Evolutionary conservation across 1,284 basidiomycete genomes (phyloP), one percentile per base, ranked within the genome.

Genomic region (Cryptococcus sp.): DNA sequence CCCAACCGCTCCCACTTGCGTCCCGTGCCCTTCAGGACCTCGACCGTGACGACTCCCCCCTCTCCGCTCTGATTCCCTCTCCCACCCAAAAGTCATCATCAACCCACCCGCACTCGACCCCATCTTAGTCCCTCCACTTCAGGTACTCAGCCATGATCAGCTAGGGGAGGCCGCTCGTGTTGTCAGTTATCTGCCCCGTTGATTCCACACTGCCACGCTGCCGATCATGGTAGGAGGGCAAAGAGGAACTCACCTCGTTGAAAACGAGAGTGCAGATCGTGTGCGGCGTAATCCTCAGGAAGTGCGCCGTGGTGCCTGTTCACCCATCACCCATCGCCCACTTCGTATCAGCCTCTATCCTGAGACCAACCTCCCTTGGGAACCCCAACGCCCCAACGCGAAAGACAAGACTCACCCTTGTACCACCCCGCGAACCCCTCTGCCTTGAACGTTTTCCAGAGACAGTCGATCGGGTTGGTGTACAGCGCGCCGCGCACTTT

Each of bases 391-490:
- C 23, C 15, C 16, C 21, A 18, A 46, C 13, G 6, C 28, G 43
- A 11, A 21, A 42, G 24, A 37, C 42, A 57, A 4, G 18, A 59
- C 73, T 56, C 56, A 84, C 90, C 91, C 80, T 95, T 95, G 79
- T 97, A 96, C 87, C 87, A 89, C 23, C 91, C 95, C 43, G 85
- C 80, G 11, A 94, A 79, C 40, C 95, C 95, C 78, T 98, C 95
- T 0, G 88, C 81, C 72, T 88, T 88, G 63, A 91, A 83, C 0
- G 94, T 98, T 80, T 97, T 95, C 88, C 89, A 96, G 50, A 98
- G 80, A 77, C 94, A 97, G 70, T 97, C 93, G 66, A 97, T 85
- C 1, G 94, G 94, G 72, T 89, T 94, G 73, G 83, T 87, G 79
- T 96, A 97, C 12, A 96, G 79, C 2, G 85, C 79, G 5, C 93